A percentile compares a stretch with the other conserved stretches of the same genome.
Conservation (phyloP, 257 asterid genomes). For the Coffea canephora region DNA sequence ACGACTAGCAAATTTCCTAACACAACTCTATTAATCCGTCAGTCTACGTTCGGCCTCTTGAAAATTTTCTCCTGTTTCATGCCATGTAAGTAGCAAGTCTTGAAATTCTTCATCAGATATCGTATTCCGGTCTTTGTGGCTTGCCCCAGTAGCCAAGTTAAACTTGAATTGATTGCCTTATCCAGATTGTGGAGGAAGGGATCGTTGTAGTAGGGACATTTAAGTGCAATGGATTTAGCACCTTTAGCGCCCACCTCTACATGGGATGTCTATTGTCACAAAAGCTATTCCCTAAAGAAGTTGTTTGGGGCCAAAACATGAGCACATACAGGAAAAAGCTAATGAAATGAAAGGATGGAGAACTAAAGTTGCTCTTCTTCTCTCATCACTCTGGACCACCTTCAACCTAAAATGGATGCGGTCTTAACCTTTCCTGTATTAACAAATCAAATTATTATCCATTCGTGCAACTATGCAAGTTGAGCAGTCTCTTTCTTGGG, state of each 20-base stretch:
- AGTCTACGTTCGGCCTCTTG: not conserved
- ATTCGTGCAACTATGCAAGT: conserved; percentile 9
- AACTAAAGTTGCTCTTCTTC: not conserved
- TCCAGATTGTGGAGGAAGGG: not conserved
- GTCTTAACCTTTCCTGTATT: not conserved
- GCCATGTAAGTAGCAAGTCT: not conserved
- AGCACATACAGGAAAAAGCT: not conserved
- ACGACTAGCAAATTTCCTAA: too few relatives aligned
- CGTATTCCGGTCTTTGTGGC: not conserved
- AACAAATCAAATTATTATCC: conserved; percentile 2
- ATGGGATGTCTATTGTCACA: conserved; percentile 23
- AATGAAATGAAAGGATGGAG: not conserved
- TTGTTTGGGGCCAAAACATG: not conserved
- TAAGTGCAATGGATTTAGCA: conserved; percentile 2
- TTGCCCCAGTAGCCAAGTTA: not conserved
- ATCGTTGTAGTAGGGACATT: not conserved
- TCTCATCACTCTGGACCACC: not conserved
- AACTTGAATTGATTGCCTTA: not conserved
- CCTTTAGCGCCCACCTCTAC: conserved; percentile 18
- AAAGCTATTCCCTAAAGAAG: not conserved
- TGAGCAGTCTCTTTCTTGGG: not conserved
- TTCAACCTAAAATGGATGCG: not conserved
- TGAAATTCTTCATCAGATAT: not conserved
- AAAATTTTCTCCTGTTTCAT: not conserved
- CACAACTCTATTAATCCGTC: not conserved